Base-by-base conservation (phyloP, 768 basidiomycete species). In the Lanmaoa rubissima region DNA sequence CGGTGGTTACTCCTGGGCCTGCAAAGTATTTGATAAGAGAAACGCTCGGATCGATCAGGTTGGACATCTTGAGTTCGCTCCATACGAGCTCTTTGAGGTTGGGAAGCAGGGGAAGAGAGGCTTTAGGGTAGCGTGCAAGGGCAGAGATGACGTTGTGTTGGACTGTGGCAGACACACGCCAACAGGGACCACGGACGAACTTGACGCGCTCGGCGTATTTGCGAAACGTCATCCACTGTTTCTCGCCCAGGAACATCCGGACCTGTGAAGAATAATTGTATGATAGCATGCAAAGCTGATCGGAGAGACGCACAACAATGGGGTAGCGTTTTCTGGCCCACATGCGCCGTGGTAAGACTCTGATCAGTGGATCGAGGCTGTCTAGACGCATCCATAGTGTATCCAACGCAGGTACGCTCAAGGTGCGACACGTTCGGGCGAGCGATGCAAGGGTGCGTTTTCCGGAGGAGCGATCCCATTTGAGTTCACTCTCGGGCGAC, bases 301-400 rank as follows among this genome's bases (percentile, higher is more conserved):
- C 21, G 1, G 24, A 9, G 44, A 32, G 24, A 61, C 67, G 38
- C 32, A 69, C 67, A 16, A 69, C 36, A 26, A 68, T 59, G 1
- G 58, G 56, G 14, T 54, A 63, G 28, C 48, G 61, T 51, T 60
- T 69, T 35, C 59, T 69, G 12, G 56, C 49, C 68, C 68, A 69
- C 61, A 69, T 67, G 28, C 63, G 61, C 1, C 60, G 55, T 11
- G 67, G 67, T 16, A 69, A 54, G 14, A 69, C 55, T 14, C 54
- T 66, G 19, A 69, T 69, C 46, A 69, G 48, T 0, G 67, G 67
- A 60, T 69, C 67, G 17, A 69, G 67, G 31, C 46, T 61, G n/a
- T 69, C 67, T 1, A 69, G 57, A 44, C 61, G 58, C 67, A 63
- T 63, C 69, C 69, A 71, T 7, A 72, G 61, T 1, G 40, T 53